phyloP scores from a whole-genome alignment of 2,329 filamentous ascomycete species.

The Drechmeria coniospora region DNA sequence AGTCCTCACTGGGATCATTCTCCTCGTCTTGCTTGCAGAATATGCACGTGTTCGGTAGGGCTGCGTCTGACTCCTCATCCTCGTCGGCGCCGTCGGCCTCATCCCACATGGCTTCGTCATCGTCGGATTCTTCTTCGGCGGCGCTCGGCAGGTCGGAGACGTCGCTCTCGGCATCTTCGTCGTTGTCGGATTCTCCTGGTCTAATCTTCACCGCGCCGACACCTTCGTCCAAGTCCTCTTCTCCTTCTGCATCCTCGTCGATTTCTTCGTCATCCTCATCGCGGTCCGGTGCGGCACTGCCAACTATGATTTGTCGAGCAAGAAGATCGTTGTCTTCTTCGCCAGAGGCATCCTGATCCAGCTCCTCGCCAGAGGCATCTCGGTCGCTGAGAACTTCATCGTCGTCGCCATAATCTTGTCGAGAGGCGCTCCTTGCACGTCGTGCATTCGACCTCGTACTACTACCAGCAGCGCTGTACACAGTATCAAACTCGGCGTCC shows the following conservation, averaged over 20 bases:
- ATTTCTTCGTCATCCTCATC: conserved; percentile 18
- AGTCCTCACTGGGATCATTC: conserved; percentile 66
- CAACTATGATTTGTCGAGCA: conserved; percentile 12
- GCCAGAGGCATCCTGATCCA: conserved; percentile 26
- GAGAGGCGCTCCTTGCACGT: too few relatives aligned
- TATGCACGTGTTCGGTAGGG: conserved; percentile 34
- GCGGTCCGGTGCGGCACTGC: conserved; percentile 13
- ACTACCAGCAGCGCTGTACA: conserved; percentile 16
- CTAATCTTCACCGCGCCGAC: conserved; percentile 42
- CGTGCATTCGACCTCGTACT: conserved; percentile 9
- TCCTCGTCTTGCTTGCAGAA: conserved; percentile 78
- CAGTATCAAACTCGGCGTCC: conserved; percentile 26
- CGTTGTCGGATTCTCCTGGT: conserved; percentile 29
- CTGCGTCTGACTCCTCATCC: conserved; percentile 40
- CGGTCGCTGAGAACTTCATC: conserved; percentile 22
- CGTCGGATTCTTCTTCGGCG: conserved; percentile 39
- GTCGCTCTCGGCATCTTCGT: conserved; percentile 30
- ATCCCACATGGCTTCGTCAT: conserved; percentile 41
- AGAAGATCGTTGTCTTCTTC: conserved; percentile 22
- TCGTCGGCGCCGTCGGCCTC: conserved; percentile 42
- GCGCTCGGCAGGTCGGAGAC: conserved; percentile 29
- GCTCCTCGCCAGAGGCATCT: conserved; percentile 25
- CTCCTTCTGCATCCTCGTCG: conserved; percentile 18
- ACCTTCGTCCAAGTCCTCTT: conserved; percentile 34
- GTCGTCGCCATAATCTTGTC: conserved; percentile 8